Conservation (phyloP, 106 monocot species). For the Allium fistulosum region DNA sequence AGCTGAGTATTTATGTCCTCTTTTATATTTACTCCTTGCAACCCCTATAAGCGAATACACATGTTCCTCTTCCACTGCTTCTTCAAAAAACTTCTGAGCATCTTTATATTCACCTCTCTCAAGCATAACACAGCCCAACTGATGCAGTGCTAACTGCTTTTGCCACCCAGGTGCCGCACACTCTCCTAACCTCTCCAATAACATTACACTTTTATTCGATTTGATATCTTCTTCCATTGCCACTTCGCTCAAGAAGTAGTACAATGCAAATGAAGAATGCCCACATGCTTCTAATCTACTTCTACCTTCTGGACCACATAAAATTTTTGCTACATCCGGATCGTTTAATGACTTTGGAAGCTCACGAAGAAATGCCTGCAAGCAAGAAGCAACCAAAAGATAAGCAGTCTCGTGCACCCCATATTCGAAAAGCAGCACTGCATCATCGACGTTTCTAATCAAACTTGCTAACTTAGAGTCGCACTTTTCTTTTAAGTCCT, state of each 20-base stretch:
- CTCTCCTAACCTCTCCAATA: conserved; percentile 77
- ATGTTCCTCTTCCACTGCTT: conserved; percentile 60
- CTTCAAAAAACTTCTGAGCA: conserved; percentile 79
- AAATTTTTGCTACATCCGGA: conserved; percentile 36
- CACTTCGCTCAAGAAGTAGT: conserved; percentile 80
- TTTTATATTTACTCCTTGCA: conserved; percentile 79
- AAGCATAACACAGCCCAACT: conserved; percentile 92
- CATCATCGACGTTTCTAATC: conserved; percentile 52
- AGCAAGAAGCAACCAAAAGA: conserved; percentile 68
- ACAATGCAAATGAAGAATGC: conserved; percentile 74
- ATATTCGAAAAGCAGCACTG: conserved; percentile 60
- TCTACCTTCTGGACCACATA: conserved; percentile 67
- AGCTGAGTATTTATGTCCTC: conserved; percentile 86
- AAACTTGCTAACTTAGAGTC: conserved; percentile 58
- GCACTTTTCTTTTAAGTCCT: conserved; percentile 63
- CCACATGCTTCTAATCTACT: conserved; percentile 44
- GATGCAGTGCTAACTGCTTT: conserved; percentile 81
- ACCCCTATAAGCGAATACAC: conserved; percentile 72
- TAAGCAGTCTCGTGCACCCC: conserved; percentile 72
- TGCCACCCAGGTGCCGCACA: conserved; percentile 79
- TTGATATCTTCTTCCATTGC: conserved; percentile 87
- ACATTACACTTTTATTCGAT: conserved; percentile 82
- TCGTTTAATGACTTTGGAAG: conserved; percentile 57
- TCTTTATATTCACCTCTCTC: conserved; percentile 87
- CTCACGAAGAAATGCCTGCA: conserved; percentile 80